Conservation (phyloP, 1,139 yeast genomes). For the Debaryomyces nepalensis region DNA sequence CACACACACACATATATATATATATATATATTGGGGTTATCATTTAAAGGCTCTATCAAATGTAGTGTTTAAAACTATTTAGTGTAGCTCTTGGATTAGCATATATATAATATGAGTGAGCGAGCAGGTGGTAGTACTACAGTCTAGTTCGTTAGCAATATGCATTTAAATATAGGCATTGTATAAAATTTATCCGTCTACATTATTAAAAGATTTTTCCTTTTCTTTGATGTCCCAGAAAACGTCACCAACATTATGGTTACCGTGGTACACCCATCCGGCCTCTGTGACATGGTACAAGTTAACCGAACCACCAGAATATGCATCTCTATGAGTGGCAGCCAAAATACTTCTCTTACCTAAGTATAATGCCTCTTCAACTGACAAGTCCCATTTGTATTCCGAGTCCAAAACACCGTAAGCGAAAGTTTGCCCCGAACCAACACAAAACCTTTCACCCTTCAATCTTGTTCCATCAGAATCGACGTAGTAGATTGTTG, state of each 20-base stretch:
- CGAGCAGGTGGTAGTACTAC: too few species aligned
- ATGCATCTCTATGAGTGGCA: constrained; percentile 98
- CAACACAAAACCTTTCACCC: constrained; percentile 96
- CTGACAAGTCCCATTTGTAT: constrained; percentile 85
- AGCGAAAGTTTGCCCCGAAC: constrained; percentile 99
- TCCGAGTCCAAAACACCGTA: constrained; percentile 96
- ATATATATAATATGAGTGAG: too few species aligned
- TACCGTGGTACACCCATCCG: constrained; percentile 97
- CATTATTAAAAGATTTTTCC: constrained; percentile 91
- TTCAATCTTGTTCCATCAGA: constrained; percentile 95
- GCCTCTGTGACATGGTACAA: constrained; percentile 88
- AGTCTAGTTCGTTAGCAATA: not conserved
- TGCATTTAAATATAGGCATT: constrained; percentile 4
- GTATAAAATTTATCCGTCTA: constrained; percentile 52
- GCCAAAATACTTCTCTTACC: constrained; percentile 97
- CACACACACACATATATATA: too few species aligned
- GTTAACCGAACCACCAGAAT: constrained; percentile 95
- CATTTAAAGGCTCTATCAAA: too few species aligned
- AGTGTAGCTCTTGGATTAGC: too few species aligned
- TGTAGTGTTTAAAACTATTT: too few species aligned
- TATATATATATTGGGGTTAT: too few species aligned
- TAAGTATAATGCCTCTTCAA: constrained; percentile 90
- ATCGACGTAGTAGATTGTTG: constrained; percentile 94
- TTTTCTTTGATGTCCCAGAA: constrained; percentile 91
- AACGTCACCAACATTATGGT: constrained; percentile 86